Conservation (phyloP, 2,329 filamentous ascomycete genomes). For the Colletotrichum acutatum region DNA sequence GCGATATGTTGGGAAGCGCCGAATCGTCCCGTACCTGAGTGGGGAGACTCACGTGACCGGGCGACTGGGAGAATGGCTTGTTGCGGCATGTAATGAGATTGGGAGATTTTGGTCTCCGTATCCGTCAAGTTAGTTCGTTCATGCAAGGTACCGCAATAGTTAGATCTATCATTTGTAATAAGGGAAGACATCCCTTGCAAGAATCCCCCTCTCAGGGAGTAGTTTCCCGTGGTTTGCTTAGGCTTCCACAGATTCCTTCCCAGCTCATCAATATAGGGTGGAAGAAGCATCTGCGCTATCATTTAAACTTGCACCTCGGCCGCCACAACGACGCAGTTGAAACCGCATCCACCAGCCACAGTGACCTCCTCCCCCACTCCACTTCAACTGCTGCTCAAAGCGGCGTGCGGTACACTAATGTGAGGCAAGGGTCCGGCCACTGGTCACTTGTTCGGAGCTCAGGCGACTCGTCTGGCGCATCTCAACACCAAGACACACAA, state of each 20-base stretch:
- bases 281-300: not conserved
- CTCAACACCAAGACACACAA: slow-evolving; percentile 32
- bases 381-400: slow-evolving; percentile 34
- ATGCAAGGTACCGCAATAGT: slow-evolving; percentile 6
- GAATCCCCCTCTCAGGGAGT: not conserved
- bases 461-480: slow-evolving; percentile 34
- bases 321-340: slow-evolving; percentile 9
- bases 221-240: not conserved
- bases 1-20: not conserved
- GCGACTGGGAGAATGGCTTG: no score
- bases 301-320: not conserved
- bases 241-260: not conserved
- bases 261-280: not conserved
- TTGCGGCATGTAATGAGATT: not conserved
- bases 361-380: slow-evolving; percentile 32
- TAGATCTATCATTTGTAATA: not conserved
- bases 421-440: slow-evolving; percentile 36
- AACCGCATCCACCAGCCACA: slow-evolving; percentile 24
- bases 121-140: not conserved
- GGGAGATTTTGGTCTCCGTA: not conserved
- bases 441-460: slow-evolving; percentile 34
- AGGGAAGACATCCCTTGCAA: not conserved
- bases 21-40: not conserved
- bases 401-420: slow-evolving; percentile 32
- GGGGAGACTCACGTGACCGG: slow-evolving; percentile 2